Conservation (phyloP, 129 eudicot genomes). For the Flaveria brownii region DNA sequence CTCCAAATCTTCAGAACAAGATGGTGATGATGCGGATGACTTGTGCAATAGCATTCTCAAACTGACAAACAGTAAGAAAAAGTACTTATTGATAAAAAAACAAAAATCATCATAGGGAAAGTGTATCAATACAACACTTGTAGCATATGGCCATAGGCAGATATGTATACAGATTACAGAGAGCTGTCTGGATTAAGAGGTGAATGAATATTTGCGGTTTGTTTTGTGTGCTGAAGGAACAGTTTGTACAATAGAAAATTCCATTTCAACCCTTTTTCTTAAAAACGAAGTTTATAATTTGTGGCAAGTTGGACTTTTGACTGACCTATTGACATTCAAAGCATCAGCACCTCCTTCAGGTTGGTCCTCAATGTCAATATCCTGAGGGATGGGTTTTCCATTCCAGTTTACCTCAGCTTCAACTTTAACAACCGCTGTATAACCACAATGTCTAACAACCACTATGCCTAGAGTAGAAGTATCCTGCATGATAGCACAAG, state of each 20-base stretch:
- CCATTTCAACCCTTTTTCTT: not conserved
- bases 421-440: constrained; percentile 87
- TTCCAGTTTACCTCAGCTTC: constrained; percentile 62
- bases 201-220: not conserved
- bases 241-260: not conserved
- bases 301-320: constrained; percentile 1
- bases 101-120: not conserved
- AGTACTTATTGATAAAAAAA: not conserved
- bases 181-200: not conserved
- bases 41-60: constrained; percentile 86
- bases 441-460: constrained; percentile 90
- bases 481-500: constrained; percentile 55
- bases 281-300: not conserved
- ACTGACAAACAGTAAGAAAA: constrained; percentile 35
- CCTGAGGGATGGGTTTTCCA: constrained; percentile 61
- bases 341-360: constrained; percentile 98
- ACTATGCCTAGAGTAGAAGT: constrained; percentile 89
- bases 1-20: constrained; percentile 50
- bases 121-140: not conserved
- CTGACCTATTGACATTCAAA: constrained; percentile 91
- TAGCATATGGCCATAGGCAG: not conserved
- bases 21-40: constrained; percentile 56
- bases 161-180: not conserved
- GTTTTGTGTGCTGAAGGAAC: not conserved
- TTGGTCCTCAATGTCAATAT: constrained; percentile 83